phyloP scores from a whole-genome alignment of 495 filamentous ascomycete genomes.

The Filosporella fistucella region DNA sequence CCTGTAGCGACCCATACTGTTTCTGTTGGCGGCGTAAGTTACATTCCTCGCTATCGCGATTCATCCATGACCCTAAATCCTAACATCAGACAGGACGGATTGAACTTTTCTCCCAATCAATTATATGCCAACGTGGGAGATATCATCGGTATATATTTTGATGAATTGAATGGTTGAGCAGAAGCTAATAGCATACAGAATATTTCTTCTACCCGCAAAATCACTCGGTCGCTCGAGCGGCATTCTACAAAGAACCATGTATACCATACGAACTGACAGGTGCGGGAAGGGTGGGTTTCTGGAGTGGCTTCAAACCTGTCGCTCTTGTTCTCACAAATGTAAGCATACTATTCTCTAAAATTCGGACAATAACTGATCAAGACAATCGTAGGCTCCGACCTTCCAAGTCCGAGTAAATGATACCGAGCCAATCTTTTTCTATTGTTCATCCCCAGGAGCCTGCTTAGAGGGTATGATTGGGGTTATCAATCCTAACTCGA shows the following conservation, averaged over 20 bases:
- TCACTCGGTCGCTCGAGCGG: constrained; percentile 54
- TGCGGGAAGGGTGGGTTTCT: constrained; percentile 39
- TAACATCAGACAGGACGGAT: constrained; percentile 23
- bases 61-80: constrained; percentile 3
- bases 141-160: constrained; percentile 28
- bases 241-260: constrained; percentile 45
- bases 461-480: constrained; percentile 42
- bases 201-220: constrained; percentile 57
- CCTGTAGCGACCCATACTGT: constrained; percentile 24
- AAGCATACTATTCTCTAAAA: constrained; percentile 2
- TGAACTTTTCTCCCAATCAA: constrained; percentile 30
- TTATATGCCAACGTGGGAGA: constrained; percentile 32
- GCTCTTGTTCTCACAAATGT: constrained; percentile 28
- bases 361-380: background rate
- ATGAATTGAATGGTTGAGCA: background rate
- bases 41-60: background rate
- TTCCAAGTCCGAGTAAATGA: constrained; percentile 51
- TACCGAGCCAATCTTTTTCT: constrained; percentile 56
- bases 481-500: constrained; percentile 39
- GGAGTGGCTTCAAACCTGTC: constrained; percentile 31
- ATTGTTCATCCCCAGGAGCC: constrained; percentile 46
- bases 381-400: constrained; percentile 33
- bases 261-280: constrained; percentile 51
- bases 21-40: constrained; percentile 29
- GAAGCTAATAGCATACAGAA: constrained; percentile 18